A percentile compares a stretch with the other conserved stretches of the same genome.
phyloP scores from a whole-genome alignment of 306 rosid species.

The Prunus armeniaca region DNA sequence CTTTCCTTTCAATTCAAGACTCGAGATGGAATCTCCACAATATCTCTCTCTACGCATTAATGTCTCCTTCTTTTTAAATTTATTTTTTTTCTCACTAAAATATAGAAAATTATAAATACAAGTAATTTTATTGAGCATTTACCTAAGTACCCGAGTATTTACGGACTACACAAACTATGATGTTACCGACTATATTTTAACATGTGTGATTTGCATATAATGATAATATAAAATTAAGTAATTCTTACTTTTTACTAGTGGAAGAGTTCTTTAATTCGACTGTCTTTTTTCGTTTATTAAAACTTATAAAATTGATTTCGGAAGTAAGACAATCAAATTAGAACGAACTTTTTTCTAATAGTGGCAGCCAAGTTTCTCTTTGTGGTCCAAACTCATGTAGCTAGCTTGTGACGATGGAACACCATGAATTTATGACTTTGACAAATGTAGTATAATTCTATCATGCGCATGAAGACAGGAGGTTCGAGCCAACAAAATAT shows the following conservation, averaged over 20 bases:
- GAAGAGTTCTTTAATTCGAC: too few relatives aligned
- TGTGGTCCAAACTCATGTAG: constrained; percentile 23
- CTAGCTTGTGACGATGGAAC: background rate
- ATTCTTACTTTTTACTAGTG: too few relatives aligned
- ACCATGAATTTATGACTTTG: background rate
- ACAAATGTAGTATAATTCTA: constrained; percentile 9
- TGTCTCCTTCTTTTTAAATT: background rate
- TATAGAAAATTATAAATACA: too few relatives aligned
- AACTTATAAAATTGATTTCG: background rate
- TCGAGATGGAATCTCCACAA: background rate
- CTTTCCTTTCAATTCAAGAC: constrained; percentile 7
- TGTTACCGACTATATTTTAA: too few relatives aligned
- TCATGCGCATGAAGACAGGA: constrained; percentile 44
- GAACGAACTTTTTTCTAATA: background rate
- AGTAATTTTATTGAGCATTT: too few relatives aligned
- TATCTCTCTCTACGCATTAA: background rate
- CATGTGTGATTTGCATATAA: too few relatives aligned
- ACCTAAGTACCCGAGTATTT: too few relatives aligned
- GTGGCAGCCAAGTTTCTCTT: background rate
- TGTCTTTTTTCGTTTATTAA: too few relatives aligned
- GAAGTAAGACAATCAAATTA: background rate
- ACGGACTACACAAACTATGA: too few relatives aligned
- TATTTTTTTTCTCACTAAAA: too few relatives aligned
- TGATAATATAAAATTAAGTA: too few relatives aligned
- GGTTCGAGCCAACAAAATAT: constrained; percentile 14